Conservation (phyloP, 345 rosid genomes). For the Brassica carinata region DNA sequence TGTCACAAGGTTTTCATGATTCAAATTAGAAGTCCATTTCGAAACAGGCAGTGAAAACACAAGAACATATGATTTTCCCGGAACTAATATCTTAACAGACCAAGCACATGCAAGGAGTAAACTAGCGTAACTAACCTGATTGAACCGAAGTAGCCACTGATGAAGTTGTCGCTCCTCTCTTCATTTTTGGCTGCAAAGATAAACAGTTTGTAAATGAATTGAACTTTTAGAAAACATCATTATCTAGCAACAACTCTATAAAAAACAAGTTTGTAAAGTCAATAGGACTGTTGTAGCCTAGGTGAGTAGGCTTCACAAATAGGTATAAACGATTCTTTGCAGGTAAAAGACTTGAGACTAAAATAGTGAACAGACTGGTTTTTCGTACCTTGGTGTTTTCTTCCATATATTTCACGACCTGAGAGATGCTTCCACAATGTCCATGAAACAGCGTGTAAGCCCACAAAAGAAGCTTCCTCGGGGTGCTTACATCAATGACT, state of each 20-base stretch:
- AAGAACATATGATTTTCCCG: neutral
- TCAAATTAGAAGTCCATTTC: neutral
- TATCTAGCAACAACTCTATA: conserved; percentile 9
- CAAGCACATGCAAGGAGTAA: conserved; percentile 14
- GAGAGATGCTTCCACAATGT: conserved; percentile 69
- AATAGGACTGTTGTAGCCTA: neutral
- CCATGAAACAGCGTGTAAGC: conserved; percentile 79
- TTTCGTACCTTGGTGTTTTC: conserved; percentile 78
- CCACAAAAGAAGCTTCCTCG: conserved; percentile 95
- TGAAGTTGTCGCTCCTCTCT: conserved; percentile 62
- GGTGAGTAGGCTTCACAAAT: conserved; percentile 5
- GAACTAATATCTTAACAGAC: neutral
- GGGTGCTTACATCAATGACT: conserved; percentile 79
- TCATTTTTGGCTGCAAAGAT: conserved; percentile 64
- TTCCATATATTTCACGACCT: conserved; percentile 83
- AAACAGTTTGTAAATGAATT: conserved; percentile 1
- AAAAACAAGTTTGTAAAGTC: neutral
- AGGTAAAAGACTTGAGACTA: neutral
- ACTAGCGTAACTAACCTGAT: conserved; percentile 54
- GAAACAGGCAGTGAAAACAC: neutral
- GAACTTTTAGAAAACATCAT: conserved; percentile 3
- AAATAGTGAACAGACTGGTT: neutral
- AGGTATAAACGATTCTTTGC: conserved; percentile 12
- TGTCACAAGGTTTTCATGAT: neutral
- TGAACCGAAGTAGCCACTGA: conserved; percentile 40